Evolutionary conservation across 768 basidiomycete species (phyloP).

Genomic region (Lepiota brunneoincarnata): DNA sequence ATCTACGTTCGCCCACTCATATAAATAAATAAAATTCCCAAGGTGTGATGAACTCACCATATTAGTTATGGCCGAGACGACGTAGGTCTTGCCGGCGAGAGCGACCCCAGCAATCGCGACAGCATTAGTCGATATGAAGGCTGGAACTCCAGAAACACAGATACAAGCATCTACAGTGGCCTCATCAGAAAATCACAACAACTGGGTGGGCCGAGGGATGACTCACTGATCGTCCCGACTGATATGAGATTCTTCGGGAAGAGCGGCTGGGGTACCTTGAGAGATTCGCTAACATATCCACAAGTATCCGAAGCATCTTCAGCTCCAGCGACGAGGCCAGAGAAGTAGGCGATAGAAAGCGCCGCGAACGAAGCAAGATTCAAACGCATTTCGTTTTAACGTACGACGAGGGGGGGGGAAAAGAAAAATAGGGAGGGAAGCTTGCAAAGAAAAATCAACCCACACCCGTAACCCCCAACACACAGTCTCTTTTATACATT

Average conservation of each 20-base stretch:
- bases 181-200: background rate
- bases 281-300: conserved; percentile 29
- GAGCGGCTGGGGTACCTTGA: conserved; percentile 24
- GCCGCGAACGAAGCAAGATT: conserved; percentile 1
- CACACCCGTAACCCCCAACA: too few relatives aligned
- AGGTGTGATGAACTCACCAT: conserved; percentile 27
- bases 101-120: conserved; percentile 27
- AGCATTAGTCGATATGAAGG: conserved; percentile 29
- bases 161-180: conserved; percentile 40
- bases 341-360: background rate
- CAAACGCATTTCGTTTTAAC: conserved; percentile 10
- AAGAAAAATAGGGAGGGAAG: too few relatives aligned
- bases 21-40: background rate
- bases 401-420: background rate
- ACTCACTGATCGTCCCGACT: conserved; percentile 31
- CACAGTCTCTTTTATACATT: too few relatives aligned
- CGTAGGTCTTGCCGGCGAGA: conserved; percentile 26
- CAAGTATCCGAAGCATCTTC: conserved; percentile 33
- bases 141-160: conserved; percentile 37
- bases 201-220: background rate
- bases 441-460: too few relatives aligned
- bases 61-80: conserved; percentile 27
- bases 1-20: background rate
- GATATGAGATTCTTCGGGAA: conserved; percentile 19
- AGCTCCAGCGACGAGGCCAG: background rate